Conservation (phyloP, 345 rosid species). For the Ceriops decandra region DNA sequence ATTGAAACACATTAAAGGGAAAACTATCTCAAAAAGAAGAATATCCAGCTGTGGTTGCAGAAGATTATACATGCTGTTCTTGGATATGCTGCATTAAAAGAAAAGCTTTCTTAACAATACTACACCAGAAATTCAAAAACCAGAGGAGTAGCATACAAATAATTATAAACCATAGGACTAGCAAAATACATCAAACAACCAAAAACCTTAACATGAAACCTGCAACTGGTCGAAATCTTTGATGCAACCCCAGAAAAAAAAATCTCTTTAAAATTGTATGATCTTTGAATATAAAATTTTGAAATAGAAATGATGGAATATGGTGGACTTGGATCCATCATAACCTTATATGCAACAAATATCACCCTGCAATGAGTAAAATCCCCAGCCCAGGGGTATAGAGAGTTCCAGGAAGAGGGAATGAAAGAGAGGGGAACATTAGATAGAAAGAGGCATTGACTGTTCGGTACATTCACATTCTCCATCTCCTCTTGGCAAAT, state of each 20-base stretch:
- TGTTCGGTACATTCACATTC: no score
- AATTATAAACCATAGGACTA: not conserved
- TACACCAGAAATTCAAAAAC: not conserved
- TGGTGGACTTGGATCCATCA: no score
- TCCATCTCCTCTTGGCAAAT: no score
- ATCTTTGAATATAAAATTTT: not conserved
- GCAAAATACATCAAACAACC: not conserved
- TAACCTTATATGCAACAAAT: no score
- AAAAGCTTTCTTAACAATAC: constrained; percentile 14
- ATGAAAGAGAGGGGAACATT: no score
- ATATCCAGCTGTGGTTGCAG: constrained; percentile 82
- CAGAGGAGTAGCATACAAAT: not conserved
- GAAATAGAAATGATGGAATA: not conserved
- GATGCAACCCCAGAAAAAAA: no score
- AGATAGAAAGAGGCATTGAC: no score
- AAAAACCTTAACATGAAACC: no score
- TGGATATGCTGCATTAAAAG: constrained; percentile 61
- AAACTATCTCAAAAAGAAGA: constrained; percentile 94
- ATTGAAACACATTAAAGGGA: constrained; percentile 97
- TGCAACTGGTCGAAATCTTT: no score
- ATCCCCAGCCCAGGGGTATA: no score
- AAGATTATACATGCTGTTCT: constrained; percentile 73
- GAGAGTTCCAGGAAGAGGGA: no score
- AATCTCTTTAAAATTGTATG: not conserved
- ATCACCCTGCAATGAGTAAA: no score